A percentile compares a stretch with the other conserved stretches of the same genome.
Conservation (phyloP, 2,329 filamentous ascomycete species). For the Fusarium zealandicum region DNA sequence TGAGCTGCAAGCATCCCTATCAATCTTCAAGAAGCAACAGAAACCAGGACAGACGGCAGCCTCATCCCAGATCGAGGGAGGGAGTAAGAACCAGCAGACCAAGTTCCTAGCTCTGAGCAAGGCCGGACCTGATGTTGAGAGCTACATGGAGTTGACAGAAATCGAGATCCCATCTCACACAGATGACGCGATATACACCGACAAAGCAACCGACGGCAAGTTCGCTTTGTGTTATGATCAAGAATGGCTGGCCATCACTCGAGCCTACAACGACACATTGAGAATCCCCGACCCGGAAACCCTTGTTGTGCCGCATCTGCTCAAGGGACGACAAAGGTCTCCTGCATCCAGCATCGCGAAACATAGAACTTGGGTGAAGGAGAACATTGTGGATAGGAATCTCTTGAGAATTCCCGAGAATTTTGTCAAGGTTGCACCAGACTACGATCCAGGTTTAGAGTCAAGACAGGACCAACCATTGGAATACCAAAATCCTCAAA, state of each 20-base stretch:
- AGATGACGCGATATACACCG: constrained; percentile 50
- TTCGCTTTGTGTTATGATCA: constrained; percentile 74
- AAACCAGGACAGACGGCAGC: neutral
- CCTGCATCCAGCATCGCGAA: neutral
- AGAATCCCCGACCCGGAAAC: constrained; percentile 69
- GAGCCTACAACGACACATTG: constrained; percentile 73
- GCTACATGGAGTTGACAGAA: constrained; percentile 70
- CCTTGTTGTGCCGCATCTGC: constrained; percentile 72
- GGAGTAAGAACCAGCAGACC: constrained; percentile 74
- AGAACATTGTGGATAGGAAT: constrained; percentile 68
- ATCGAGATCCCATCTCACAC: constrained; percentile 43
- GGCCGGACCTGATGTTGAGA: constrained; percentile 80
- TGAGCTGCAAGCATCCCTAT: constrained; percentile 1
- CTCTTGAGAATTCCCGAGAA: constrained; percentile 76
- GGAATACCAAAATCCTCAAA: constrained; percentile 89
- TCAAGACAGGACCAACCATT: constrained; percentile 66
- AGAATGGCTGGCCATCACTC: constrained; percentile 93
- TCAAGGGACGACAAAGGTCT: constrained; percentile 56
- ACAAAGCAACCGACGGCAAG: neutral
- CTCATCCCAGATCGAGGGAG: neutral
- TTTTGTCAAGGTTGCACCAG: constrained; percentile 78
- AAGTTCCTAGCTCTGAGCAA: constrained; percentile 92
- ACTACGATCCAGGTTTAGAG: constrained; percentile 66
- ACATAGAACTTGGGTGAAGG: constrained; percentile 74
- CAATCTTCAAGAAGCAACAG: neutral